A percentile compares a stretch with the other conserved stretches of the same genome.
Evolutionary conservation across 129 eudicot genomes (phyloP).

Genomic region (Cynara cardunculus): DNA sequence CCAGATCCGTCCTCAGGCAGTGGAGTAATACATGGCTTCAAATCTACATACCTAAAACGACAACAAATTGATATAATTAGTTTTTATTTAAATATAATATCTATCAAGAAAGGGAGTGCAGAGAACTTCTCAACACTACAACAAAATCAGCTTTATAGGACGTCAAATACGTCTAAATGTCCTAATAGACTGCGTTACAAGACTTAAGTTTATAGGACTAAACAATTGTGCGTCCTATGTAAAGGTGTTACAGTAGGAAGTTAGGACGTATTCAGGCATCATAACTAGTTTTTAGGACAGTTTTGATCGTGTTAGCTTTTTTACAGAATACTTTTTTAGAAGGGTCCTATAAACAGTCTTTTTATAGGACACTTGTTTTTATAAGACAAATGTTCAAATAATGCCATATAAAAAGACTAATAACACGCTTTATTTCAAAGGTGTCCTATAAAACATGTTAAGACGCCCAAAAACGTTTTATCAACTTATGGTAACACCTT

Average conservation of each 20-base stretch:
- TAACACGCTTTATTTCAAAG: no score
- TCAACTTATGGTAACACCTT: background rate
- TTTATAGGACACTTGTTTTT: background rate
- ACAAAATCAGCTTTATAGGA: background rate
- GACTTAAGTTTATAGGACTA: background rate
- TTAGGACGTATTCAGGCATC: background rate
- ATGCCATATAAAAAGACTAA: background rate
- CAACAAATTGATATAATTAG: background rate
- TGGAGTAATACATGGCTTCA: conserved; percentile 75
- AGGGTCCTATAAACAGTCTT: background rate
- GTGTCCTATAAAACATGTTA: background rate
- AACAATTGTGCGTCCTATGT: background rate
- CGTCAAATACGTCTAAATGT: background rate
- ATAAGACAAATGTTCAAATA: background rate
- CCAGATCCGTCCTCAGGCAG: conserved; percentile 78
- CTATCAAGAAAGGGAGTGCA: background rate
- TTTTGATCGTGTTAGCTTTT: background rate
- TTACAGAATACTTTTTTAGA: background rate
- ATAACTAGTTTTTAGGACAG: background rate
- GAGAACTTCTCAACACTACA: background rate
- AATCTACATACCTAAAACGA: conserved; percentile 68
- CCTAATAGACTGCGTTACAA: background rate
- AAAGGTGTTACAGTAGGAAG: background rate
- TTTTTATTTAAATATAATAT: background rate
- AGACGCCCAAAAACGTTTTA: background rate